A percentile compares a stretch with the other conserved stretches of the same genome.
Conservation (phyloP, 305 asterid genomes). For the Galium porrigens region DNA sequence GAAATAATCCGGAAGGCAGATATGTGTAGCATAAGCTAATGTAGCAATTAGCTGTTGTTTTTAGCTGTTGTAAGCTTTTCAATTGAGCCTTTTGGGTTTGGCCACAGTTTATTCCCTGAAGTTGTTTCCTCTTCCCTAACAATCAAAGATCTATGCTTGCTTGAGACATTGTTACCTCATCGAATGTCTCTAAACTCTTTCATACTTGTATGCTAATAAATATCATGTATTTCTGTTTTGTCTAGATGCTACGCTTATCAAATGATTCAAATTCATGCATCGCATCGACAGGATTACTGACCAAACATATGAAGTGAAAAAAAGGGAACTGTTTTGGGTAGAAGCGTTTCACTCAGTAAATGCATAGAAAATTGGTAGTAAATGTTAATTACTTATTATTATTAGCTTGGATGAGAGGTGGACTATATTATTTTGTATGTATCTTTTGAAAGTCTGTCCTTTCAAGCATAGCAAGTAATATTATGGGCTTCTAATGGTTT, state of each 20-base stretch:
- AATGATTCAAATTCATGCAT: neutral
- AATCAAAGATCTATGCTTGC: neutral
- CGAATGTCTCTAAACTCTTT: neutral
- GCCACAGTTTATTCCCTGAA: neutral
- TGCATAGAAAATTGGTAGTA: conserved; percentile 1
- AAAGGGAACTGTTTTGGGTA: neutral
- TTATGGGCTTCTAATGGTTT: neutral
- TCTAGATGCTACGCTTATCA: neutral
- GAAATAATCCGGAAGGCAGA: neutral
- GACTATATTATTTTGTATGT: neutral
- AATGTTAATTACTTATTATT: neutral
- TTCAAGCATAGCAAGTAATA: conserved; percentile 1
- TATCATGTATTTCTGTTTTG: neutral
- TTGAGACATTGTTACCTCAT: conserved; percentile 1
- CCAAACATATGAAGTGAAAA: neutral
- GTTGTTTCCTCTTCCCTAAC: neutral
- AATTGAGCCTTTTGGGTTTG: neutral
- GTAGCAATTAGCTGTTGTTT: neutral
- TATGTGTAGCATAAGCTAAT: neutral
- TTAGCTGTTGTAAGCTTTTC: neutral
- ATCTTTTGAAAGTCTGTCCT: neutral
- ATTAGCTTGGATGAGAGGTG: neutral
- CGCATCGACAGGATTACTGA: neutral
- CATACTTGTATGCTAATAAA: neutral
- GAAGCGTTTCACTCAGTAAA: conserved; percentile 1